Evolutionary conservation across 2,329 filamentous ascomycete species (phyloP).

Genomic region (Fusarium sp.): DNA sequence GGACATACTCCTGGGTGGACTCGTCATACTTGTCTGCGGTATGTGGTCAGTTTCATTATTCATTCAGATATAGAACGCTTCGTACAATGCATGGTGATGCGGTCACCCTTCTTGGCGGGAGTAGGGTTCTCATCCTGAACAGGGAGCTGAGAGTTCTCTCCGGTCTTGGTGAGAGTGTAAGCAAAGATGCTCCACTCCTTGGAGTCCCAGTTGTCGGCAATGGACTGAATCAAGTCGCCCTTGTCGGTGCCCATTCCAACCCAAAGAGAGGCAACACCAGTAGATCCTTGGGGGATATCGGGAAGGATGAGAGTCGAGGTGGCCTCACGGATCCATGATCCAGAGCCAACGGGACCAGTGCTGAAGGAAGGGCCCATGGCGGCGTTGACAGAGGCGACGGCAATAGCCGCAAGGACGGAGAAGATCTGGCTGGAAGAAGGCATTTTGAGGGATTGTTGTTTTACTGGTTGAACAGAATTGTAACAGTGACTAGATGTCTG

Average conservation of each 20-base stretch:
- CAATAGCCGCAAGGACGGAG: constrained; percentile 36
- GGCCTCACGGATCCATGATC: constrained; percentile 60
- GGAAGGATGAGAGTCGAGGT: constrained; percentile 60
- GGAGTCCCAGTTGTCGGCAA: constrained; percentile 55
- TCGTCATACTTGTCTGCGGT: constrained; percentile 35
- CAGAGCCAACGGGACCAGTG: constrained; percentile 57
- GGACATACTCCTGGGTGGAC: constrained; percentile 30
- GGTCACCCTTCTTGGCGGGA: constrained; percentile 28
- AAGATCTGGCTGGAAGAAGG: constrained; percentile 33
- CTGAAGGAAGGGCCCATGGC: constrained; percentile 58
- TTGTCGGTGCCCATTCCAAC: constrained; percentile 63
- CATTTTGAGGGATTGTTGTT: constrained; percentile 17
- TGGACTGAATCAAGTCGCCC: constrained; percentile 63
- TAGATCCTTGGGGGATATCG: constrained; percentile 53
- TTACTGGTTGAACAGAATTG: not conserved
- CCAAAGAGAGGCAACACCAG: constrained; percentile 59
- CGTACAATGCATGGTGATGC: constrained; percentile 44
- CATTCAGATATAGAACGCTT: rapidly evolving
- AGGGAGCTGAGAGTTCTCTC: constrained; percentile 40
- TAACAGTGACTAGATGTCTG: not conserved
- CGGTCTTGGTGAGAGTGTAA: constrained; percentile 57
- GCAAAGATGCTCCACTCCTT: constrained; percentile 58
- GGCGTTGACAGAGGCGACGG: constrained; percentile 38
- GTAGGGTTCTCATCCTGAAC: constrained; percentile 34
- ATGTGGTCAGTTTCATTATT: not conserved